Base-by-base conservation (phyloP, 805 yeast species). In the Peterozyma toletana region DNA sequence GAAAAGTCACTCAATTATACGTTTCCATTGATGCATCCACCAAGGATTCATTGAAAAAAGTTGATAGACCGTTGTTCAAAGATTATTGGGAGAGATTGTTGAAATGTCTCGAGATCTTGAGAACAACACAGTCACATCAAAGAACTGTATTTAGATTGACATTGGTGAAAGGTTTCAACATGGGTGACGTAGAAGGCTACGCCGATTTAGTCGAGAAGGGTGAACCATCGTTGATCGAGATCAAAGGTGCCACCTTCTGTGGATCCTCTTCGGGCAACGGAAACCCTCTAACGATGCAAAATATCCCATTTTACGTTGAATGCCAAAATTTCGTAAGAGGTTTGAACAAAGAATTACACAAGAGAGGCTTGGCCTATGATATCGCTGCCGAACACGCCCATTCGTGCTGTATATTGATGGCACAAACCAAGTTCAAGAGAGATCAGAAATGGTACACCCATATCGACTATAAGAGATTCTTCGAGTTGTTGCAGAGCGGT, bases 321-420 rank as follows among this genome's bases (percentile, higher is more conserved):
- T 91, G 96, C 57, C 80, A 78, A 53, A 66, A 61, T 7, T 89
- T 89, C 60, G 96, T 88, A 4, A 70, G 69, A 39, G 70, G 67
- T 9, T 73, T 89, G 50, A 75, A 77, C 37, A 65, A 66, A 11
- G 88, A 82, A 53, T 70, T 89, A 46, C 68, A 76, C 42, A 61
- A 68, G 11, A 74, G 95, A 53, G 89, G 89, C 1, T 68, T 83
- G 30, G 72, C 71, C 27, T 89, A 90, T 56, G 95, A 80, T 39
- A 69, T 89, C 46, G 96, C 96, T 10, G 95, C 96, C 0, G 96
- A 90, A 61, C 97, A 89, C 60, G 95, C 96, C 0, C 97, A 89
- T 59, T 84, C 95, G 2, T 90, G 96, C 64, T 90, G 96, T 67
- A 83, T 90, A 15, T 68, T 89, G 51, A 77, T 90, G 53, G 96